These are phyloP conservation scores for Yamadazyma dendronema DNA, from an alignment of 1,139 yeast species.

Conservation along the genomic window DNA sequence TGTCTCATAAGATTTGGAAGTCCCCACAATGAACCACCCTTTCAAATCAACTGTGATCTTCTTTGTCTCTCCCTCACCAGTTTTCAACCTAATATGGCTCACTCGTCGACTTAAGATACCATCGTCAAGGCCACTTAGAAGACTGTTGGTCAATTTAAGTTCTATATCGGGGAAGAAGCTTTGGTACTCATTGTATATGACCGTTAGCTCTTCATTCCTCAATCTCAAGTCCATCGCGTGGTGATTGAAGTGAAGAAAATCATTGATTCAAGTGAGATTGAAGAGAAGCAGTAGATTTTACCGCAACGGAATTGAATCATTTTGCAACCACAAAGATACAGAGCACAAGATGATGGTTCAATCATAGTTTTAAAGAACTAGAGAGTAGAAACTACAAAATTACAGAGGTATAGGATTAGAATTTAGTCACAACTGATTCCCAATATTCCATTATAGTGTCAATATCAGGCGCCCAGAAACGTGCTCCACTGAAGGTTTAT, in stretches of 20 bases:
- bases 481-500: constrained; percentile 44
- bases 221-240: constrained; percentile 16
- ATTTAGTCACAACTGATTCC: constrained; percentile 58
- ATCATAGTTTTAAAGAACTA: no score
- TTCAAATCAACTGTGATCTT: constrained; percentile 27
- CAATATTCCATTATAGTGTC: constrained; percentile 48
- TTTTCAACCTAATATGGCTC: constrained; percentile 11
- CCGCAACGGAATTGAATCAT: no score
- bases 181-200: constrained; percentile 27
- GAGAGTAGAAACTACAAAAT: background rate
- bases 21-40: constrained; percentile 34
- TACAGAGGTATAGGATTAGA: background rate
- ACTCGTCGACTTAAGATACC: constrained; percentile 7
- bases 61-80: constrained; percentile 11
- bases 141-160: constrained; percentile 11
- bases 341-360: no score
- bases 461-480: constrained; percentile 61
- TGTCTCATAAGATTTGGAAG: constrained; percentile 33
- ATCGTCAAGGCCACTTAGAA: constrained; percentile 6
- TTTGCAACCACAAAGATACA: no score
- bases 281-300: background rate
- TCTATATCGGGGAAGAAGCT: constrained; percentile 25
- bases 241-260: background rate
- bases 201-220: constrained; percentile 24
- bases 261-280: background rate